These are phyloP conservation scores for Cercospora citrullina DNA, from an alignment of 2,329 filamentous ascomycete genomes.

Conservation along the genomic window DNA sequence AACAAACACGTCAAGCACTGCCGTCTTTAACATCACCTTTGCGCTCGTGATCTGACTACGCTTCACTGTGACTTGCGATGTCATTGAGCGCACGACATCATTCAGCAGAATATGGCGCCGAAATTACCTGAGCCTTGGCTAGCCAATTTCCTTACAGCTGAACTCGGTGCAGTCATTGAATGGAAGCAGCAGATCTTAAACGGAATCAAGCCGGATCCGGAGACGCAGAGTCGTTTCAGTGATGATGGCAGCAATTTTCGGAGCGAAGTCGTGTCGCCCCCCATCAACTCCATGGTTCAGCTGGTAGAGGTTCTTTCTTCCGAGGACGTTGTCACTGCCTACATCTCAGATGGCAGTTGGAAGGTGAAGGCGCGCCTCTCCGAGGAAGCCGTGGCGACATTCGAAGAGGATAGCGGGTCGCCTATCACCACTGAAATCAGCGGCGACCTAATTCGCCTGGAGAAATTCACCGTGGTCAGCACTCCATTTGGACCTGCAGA, in stretches of 20 bases:
- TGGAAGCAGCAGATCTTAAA: constrained; percentile 29
- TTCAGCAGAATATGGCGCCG: constrained; percentile 22
- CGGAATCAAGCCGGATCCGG: constrained; percentile 31
- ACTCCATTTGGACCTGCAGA: constrained; percentile 32
- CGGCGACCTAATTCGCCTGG: constrained; percentile 33
- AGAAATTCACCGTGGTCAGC: constrained; percentile 31
- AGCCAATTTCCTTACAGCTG: constrained; percentile 28
- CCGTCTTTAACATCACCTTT: not conserved
- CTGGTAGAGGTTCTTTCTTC: constrained; percentile 25
- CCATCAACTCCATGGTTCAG: constrained; percentile 21
- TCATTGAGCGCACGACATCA: not conserved
- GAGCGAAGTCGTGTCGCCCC: constrained; percentile 20
- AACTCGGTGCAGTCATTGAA: constrained; percentile 31
- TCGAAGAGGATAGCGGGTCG: constrained; percentile 32
- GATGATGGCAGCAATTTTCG: constrained; percentile 39
- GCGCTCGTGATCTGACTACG: not conserved
- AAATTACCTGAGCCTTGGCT: constrained; percentile 35
- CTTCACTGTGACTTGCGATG: constrained; percentile 9
- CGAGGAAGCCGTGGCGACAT: constrained; percentile 22
- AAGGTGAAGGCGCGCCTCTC: constrained; percentile 32
- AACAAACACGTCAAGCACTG: not conserved
- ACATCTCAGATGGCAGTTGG: constrained; percentile 32
- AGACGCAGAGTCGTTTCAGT: constrained; percentile 28
- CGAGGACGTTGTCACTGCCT: constrained; percentile 20
- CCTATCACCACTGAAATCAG: constrained; percentile 26